Base-by-base conservation (phyloP, 805 yeast species). In the Kodamaea leandrae region DNA sequence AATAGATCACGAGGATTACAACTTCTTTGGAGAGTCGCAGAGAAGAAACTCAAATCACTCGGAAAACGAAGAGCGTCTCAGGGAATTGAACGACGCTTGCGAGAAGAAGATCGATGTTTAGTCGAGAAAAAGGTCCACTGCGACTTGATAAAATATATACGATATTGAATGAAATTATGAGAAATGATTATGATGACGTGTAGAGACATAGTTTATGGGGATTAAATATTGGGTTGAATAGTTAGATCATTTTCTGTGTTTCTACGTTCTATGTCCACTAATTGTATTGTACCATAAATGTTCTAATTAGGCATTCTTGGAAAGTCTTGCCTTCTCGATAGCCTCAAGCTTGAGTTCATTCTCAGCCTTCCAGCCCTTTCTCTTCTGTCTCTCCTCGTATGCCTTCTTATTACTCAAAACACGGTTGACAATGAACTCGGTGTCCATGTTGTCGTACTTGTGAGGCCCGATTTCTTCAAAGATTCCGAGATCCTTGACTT, bases 381-480 rank as follows among this genome's bases (percentile, higher is more conserved):
- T 80, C 41, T 77, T 71, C 64, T 93, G 98, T 56, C 99, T 80
- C 52, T 83, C 91, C 55, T 86, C 88, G 58, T 86, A 93, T 14
- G 80, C 74, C 16, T 74, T 77, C 47, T 83, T 73, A 57, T 86
- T 79, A 28, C 70, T 63, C 53, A 83, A 65, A 4, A 93, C 95
- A 18, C 99, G 74, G 39, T 77, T 68, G 15, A 87, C 85, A 43
- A 93, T 88, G 24, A 79, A 79, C 41, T 77, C 76, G 2, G 88
- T 78, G 38, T 82, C 78, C 60, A 91, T 73, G 43, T 79, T 72
- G 41, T 75, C 77, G 60, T 73, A 88, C 49, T 75, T 67, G 58
- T 84, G 91, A 6, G 64, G 57, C 1, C 74, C 76, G 27, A 76
- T 60, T 6, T 70, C 59, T 24, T 61, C 64, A 51, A 62, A 74